phyloP scores from a whole-genome alignment of 2,329 filamentous ascomycete species.

The Pyrenophora graminea region DNA sequence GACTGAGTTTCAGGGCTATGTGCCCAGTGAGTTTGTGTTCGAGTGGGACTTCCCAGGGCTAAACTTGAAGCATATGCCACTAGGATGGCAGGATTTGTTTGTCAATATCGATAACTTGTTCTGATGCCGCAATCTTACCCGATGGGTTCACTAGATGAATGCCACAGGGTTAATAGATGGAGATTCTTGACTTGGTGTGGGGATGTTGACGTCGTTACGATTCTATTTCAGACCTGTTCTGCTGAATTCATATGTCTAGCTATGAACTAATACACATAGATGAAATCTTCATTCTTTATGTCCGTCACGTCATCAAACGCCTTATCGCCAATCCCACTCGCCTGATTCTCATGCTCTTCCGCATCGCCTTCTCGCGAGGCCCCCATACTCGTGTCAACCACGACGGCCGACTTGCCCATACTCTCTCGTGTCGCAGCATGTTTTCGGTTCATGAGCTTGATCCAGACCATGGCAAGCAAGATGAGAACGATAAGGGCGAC shows the following conservation, averaged over 20 bases:
- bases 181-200: too few species aligned
- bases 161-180: too few species aligned
- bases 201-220: too few species aligned
- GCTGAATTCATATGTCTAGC: too few species aligned
- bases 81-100: constrained; percentile 55
- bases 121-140: constrained; percentile 5
- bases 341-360: constrained; percentile 31
- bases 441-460: constrained; percentile 58
- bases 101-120: constrained; percentile 49
- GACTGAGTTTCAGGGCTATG: constrained; percentile 58
- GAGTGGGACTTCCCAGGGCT: constrained; percentile 63
- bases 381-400: constrained; percentile 65
- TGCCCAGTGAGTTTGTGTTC: constrained; percentile 60
- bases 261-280: constrained; percentile 55
- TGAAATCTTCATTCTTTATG: constrained; percentile 66
- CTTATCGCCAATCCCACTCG: constrained; percentile 49
- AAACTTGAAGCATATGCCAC: constrained; percentile 56
- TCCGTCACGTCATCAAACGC: constrained; percentile 65
- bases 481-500: constrained; percentile 61
- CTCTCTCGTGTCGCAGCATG: constrained; percentile 60
- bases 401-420: constrained; percentile 62
- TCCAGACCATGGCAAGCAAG: constrained; percentile 51
- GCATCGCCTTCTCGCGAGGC: constrained; percentile 51
- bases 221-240: too few species aligned
- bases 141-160: too few species aligned